Conservation (phyloP, 1,284 basidiomycete species). For the Irpex sp. region DNA sequence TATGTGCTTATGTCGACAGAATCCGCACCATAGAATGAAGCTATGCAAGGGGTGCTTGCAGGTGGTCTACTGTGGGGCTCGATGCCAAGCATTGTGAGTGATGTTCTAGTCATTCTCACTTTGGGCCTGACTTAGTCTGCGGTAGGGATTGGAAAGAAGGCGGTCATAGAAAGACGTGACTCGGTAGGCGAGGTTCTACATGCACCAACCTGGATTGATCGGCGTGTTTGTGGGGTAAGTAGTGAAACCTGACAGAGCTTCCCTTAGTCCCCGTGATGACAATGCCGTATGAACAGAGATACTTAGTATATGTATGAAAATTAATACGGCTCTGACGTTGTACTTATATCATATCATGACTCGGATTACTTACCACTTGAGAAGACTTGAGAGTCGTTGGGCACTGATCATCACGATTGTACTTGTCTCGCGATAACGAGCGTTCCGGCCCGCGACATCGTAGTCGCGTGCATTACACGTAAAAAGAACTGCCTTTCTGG, state of each 20-base stretch:
- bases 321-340: too few species aligned
- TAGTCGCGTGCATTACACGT: too few species aligned
- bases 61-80: background rate
- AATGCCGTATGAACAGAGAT: too few species aligned
- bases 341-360: too few species aligned
- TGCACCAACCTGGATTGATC: background rate
- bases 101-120: background rate
- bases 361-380: too few species aligned
- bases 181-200: background rate
- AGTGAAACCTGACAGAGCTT: too few species aligned
- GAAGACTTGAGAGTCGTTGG: too few species aligned
- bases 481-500: too few species aligned
- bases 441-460: background rate
- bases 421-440: too few species aligned
- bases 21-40: background rate
- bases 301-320: too few species aligned
- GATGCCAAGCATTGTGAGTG: background rate
- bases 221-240: background rate
- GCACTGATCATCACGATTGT: too few species aligned
- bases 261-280: too few species aligned
- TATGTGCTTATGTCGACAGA: background rate
- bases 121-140: background rate
- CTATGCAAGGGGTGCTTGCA: background rate
- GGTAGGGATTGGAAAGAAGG: background rate
- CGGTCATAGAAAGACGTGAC: background rate